Conservation (phyloP, 129 eudicot genomes). For the Calendula officinalis region DNA sequence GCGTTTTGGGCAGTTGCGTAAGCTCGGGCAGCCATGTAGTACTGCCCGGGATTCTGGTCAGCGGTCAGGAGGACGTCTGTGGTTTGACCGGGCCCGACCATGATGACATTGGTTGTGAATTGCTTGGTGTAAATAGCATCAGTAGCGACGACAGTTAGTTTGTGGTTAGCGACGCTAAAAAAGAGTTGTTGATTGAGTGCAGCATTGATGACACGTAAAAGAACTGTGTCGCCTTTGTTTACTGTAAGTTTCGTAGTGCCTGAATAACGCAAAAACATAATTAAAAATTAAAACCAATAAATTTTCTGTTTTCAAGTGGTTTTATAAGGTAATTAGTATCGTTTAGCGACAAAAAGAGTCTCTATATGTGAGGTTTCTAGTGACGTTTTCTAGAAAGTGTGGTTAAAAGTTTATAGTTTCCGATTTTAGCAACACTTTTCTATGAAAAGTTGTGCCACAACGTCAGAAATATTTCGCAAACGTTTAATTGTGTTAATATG, state of each 20-base stretch:
- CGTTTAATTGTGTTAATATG: no score
- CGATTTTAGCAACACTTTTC: no score
- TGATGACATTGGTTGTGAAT: slow-evolving; percentile 52
- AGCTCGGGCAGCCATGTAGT: slow-evolving; percentile 87
- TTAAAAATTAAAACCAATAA: neutral
- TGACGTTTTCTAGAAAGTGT: no score
- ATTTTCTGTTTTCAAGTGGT: neutral
- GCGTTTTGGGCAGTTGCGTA: slow-evolving; percentile 57
- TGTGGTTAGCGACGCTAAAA: slow-evolving; percentile 73
- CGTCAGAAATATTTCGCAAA: no score
- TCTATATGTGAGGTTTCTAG: no score
- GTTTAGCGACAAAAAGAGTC: no score
- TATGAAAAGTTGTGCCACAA: no score
- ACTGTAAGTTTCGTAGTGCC: slow-evolving; percentile 52
- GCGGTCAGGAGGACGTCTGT: slow-evolving; percentile 74
- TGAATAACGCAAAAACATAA: slow-evolving; percentile 16
- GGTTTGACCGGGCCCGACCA: slow-evolving; percentile 92
- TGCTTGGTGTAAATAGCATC: slow-evolving; percentile 77
- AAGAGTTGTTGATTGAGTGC: slow-evolving; percentile 92
- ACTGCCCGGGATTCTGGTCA: slow-evolving; percentile 64
- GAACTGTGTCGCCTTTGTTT: slow-evolving; percentile 64
- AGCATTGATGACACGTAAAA: slow-evolving; percentile 78
- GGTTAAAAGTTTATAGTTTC: no score
- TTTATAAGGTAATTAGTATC: no score
- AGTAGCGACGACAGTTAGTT: slow-evolving; percentile 65